A percentile compares a stretch with the other conserved stretches of the same genome.
These are phyloP conservation scores for Petunia axillaris DNA, from an alignment of 257 asterid genomes.

Conservation along the genomic window DNA sequence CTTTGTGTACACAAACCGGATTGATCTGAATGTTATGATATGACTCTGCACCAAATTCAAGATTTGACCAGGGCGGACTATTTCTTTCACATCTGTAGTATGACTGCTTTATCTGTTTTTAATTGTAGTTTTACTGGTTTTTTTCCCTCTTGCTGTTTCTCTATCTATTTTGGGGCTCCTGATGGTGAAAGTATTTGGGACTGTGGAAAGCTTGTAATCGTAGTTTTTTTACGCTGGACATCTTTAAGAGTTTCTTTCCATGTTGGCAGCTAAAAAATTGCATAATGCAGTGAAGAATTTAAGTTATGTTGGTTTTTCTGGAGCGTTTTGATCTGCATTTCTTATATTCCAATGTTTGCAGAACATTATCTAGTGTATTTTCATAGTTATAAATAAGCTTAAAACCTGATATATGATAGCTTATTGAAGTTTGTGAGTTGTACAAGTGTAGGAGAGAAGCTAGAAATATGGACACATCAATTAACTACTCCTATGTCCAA, in stretches of 20 bases:
- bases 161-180: background rate
- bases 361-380: background rate
- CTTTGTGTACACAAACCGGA: background rate
- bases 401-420: background rate
- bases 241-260: background rate
- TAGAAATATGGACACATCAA: background rate
- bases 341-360: background rate
- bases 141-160: background rate
- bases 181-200: background rate
- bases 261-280: slow-evolving; percentile 1
- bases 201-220: background rate
- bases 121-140: background rate
- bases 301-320: background rate
- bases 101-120: background rate
- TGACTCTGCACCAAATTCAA: slow-evolving; percentile 1
- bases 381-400: background rate
- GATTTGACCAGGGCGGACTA: background rate
- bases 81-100: background rate
- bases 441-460: background rate
- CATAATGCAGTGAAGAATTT: background rate
- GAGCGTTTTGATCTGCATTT: background rate
- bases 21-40: background rate
- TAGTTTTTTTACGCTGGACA: background rate
- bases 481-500: no score
- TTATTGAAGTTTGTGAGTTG: background rate